Base-by-base conservation (phyloP, 768 basidiomycete genomes). In the Podaxis pistillaris region DNA sequence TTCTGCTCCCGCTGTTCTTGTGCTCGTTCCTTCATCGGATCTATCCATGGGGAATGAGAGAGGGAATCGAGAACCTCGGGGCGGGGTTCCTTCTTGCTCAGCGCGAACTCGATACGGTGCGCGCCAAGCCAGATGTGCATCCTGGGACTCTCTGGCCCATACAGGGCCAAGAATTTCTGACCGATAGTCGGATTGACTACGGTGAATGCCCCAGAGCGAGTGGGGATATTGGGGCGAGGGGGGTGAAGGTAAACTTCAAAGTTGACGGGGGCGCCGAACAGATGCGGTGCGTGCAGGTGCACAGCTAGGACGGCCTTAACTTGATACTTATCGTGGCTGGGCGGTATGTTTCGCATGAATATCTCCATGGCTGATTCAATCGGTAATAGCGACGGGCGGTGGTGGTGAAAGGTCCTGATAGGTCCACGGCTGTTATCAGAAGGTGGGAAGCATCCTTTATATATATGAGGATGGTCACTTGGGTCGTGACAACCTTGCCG, bases 191-290 rank as follows among this genome's bases (percentile, higher is more conserved):
- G 49, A n/a, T 68, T 71, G 2, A 84, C 83, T 6, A 88, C 68
- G 0, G 83, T 85, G 37, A 89, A 68, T 13, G 70, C 66, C 2
- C 84, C 86, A 30, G 65, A 70, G 4, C 84, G 81, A 5, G 67
- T 63, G 62, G 82, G 79, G n/a, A 64, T 63, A 9, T 65, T 70
- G 12, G 62, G 59, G 0, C 72, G 65, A 36, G 62, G 51, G 46
- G 60, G 74, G 68, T 81, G 80, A 15, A 87, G 73, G 51, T 72
- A 69, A 2, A 87, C 78, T 36, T 84, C 75, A 63, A 88, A 88
- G 65, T 87, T 88, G 15, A 84, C 66, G 1, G 68, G 78, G 1
- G 22, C 19, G 1, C 53, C 56, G 3, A 72, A 66, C 68, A 81
- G 85, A 2, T 66, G 68, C 2, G 76, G 73, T 1, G 66, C 59